Base-by-base conservation (phyloP, 257 asterid genomes). In the Solanum tacnaense region DNA sequence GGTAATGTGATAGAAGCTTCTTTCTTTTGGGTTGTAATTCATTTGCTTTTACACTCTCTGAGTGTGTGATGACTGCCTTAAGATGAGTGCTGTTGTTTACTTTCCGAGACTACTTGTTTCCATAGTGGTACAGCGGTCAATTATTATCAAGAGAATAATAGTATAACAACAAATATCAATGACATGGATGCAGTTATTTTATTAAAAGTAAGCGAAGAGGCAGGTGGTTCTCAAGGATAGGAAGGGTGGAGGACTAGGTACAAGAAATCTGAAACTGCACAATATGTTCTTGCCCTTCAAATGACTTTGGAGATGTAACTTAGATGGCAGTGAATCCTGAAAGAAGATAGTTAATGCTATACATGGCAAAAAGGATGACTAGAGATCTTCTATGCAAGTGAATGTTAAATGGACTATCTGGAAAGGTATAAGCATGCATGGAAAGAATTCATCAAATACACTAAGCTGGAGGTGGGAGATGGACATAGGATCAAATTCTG, bases 1-100 rank as follows among this genome's bases (percentile, higher is more conserved):
- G 98, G 99, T 97, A 91, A 89, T 71, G 31, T 25, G 38, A 25
- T 34, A 9, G 46, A 65, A 49, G 60, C 71, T 81, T 81, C 36
- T 83, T 65, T 58, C 52, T 84, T 29, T 29, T 20, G 20, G 70
- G 62, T 88, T 84, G 83, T 52, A 10, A 34, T 84, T 74, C 78
- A 68, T 87, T 78, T 87, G 72, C 62, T 65, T 23, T 36, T 27
- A 39, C 86, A 31, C 68, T 88, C 52, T 67, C 58, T 25, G 25
- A 67, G 12, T 89, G 81, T 25, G 56, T 84, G 35, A 60, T 81
- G 85, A 81, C 39, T 16, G 67, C 16, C 67, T 44, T 44, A 44
- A 9, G 85, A 78, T 79, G 67, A 27, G 62, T 79, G 68, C 18
- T 46, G 10, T 27, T 27, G 68, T 81, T 81, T 27, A 81, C 85